A percentile compares a stretch with the other conserved stretches of the same genome.
Evolutionary conservation across 257 asterid genomes (phyloP).

Genomic region (Scutellaria galericulata): DNA sequence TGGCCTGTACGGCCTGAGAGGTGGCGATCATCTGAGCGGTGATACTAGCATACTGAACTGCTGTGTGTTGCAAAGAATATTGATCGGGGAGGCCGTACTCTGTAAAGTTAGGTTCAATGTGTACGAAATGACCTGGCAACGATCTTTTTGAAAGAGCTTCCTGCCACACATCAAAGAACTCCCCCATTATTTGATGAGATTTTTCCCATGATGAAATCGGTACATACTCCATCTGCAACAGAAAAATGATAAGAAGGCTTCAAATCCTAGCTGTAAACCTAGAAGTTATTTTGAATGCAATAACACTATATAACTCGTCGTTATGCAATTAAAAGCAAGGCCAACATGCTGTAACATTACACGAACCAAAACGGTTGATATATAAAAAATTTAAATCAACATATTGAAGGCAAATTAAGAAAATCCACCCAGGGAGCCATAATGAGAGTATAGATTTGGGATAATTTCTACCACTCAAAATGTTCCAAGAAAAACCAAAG

Average conservation of each 20-base stretch:
- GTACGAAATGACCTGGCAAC: conserved; percentile 90
- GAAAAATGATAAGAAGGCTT: neutral
- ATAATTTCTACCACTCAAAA: neutral
- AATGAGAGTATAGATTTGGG: neutral
- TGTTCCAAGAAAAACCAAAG: no score
- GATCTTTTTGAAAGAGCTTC: conserved; percentile 84
- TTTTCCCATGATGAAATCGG: conserved; percentile 93
- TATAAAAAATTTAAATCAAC: neutral
- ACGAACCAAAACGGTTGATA: neutral
- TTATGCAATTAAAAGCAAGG: conserved; percentile 4
- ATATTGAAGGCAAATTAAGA: neutral
- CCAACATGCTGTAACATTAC: neutral
- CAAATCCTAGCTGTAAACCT: neutral
- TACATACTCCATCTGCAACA: conserved; percentile 87
- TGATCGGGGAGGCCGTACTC: conserved; percentile 82
- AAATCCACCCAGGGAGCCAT: neutral
- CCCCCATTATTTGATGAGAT: conserved; percentile 83
- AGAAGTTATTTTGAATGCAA: neutral
- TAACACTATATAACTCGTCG: neutral
- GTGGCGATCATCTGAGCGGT: conserved; percentile 89
- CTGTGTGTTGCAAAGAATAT: conserved; percentile 79
- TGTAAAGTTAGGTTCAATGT: conserved; percentile 75
- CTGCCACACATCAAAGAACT: conserved; percentile 84
- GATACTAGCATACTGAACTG: conserved; percentile 84
- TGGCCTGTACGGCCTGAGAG: conserved; percentile 67